These are phyloP conservation scores for Globisporangium nagaii DNA, from an alignment of 352 stramenopile genomes.

Conservation along the genomic window DNA sequence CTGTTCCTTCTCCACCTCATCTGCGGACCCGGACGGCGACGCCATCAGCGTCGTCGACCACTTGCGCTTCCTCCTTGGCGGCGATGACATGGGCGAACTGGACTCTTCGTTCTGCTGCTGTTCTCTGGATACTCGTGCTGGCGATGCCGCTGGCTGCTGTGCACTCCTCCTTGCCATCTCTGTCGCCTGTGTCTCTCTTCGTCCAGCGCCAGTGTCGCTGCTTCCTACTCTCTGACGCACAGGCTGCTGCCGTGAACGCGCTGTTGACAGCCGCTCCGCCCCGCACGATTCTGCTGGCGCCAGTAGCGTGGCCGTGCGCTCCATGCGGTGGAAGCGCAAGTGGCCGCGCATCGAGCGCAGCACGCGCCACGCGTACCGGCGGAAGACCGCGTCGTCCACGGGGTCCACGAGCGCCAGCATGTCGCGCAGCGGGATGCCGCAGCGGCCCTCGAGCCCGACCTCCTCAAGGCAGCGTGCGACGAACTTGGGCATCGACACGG, in stretches of 20 bases:
- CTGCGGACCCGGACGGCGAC: slow-evolving; percentile 1
- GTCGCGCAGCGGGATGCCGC: slow-evolving; percentile 50
- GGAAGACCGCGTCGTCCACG: slow-evolving; percentile 42
- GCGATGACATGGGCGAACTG: slow-evolving; percentile 8
- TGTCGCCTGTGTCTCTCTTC: slow-evolving; percentile 9
- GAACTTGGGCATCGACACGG: slow-evolving; percentile 54
- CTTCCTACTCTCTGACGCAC: neutral
- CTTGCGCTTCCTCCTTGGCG: slow-evolving; percentile 48
- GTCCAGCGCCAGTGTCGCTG: neutral
- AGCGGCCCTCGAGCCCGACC: slow-evolving; percentile 72
- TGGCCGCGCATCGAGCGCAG: slow-evolving; percentile 49
- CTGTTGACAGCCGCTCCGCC: neutral
- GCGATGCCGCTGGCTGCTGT: neutral
- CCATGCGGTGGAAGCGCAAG: slow-evolving; percentile 64
- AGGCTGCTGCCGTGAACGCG: neutral
- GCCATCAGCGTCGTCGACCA: slow-evolving; percentile 63
- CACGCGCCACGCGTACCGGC: slow-evolving; percentile 57
- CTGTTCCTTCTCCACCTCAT: slow-evolving; percentile 1
- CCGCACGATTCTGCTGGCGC: neutral
- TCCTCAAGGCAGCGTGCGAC: slow-evolving; percentile 76
- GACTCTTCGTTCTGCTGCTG: neutral
- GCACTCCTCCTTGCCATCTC: neutral
- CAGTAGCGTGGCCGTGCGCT: slow-evolving; percentile 12
- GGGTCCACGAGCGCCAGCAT: slow-evolving; percentile 60
- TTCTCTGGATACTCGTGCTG: neutral